Base-by-base conservation (phyloP, 805 yeast genomes). In the Suhomyces xylopsoci region DNA sequence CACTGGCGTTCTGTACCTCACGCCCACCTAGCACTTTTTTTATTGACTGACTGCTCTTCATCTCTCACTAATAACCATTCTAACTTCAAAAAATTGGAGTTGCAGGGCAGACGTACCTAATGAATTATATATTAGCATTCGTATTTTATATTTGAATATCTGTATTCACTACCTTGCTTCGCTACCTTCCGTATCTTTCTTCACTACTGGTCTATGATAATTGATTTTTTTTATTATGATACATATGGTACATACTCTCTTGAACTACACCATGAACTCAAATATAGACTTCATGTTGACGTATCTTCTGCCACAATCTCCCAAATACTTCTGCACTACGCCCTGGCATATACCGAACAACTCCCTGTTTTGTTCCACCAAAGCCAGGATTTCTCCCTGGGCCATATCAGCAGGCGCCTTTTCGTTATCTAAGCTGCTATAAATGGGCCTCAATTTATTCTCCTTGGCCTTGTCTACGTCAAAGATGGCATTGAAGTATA, bases 201-300 rank as follows among this genome's bases (percentile, higher is more conserved):
- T 8, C 28, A 26, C 10, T 8, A 26, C 6, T 26, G 28, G 12
- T 26, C 12, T 8, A 26, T 26, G 12, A 8, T 26, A 26, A 1
- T 26, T 25, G 9, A 9, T 8, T 26, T 3, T 12, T 28, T 28
- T 12, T 28, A 28, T 28, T 10, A 47, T 22, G 25, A 26, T 47
- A 47, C 44, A 47, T 14, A 36, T 38, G 14, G 12, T 36, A 47
- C 10, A 25, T 22, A 40, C 20, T 15, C 20, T 15, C 42, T 38
- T 8, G 10, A 15, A 20, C 15, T 24, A 44, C 10, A 15, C 24
- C 82, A 82, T 81, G 57, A 81, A 82, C 48, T 79, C 86, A 68
- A 92, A 92, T n/a, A 92, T 84, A 20, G 81, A 73, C 7, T 84
- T 84, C 88, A 93, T 84, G 65, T 90, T 88, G 48, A 92, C 97